Base-by-base conservation (phyloP, 2,329 filamentous ascomycete genomes). In the Ceratocystiopsis minuta region DNA sequence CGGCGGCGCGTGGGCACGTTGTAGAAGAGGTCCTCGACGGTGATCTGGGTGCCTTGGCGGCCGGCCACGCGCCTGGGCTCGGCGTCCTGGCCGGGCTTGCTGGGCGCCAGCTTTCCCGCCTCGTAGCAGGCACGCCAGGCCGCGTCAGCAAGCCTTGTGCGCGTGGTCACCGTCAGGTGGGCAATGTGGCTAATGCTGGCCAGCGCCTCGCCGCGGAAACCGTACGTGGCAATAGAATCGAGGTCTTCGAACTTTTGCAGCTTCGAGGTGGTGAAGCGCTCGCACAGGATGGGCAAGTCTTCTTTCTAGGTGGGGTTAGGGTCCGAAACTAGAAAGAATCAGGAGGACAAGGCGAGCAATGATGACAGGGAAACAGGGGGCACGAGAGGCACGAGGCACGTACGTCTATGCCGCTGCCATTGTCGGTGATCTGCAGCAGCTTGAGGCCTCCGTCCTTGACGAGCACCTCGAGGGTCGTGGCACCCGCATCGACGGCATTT, bases 111-210 rank as follows among this genome's bases (percentile, higher is more conserved):
- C 50, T 78, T 83, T 14, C 90, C 88, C 55, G 83, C 78, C 16
- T 81, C 74, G 55, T 94, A 98, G 50, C 83, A 76, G 17, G 87
- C 87, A 55, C 83, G 78, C 82, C 83, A 98, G 15, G 90, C 90
- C 59, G 85, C 82, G 50, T 75, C 78, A 0, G 87, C 93, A 36
- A 85, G 78, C 45, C 81, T 80, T 1, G 87, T 96, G 57, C 86
- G 92, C 9, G 92, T 98, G 1, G 88, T 96, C 36, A 98, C 85
- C 4, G 80, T 85, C 17, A 98, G 68, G 63, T 98, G 92, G 32
- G 92, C 88, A 52, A 98, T 95, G 57, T 98, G 90, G 55, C 88
- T 96, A 57, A 98, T 98, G 60, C 90, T 96, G 14, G 90, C 90
- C 42, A 98, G 64, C 4, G 90, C 90, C 60, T 98, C 90, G 43